Percentiles rank a stretch among this genome's conserved stretches.
phyloP scores from a whole-genome alignment of 2,329 filamentous ascomycete species.

The Magnaporthiopsis poae region DNA sequence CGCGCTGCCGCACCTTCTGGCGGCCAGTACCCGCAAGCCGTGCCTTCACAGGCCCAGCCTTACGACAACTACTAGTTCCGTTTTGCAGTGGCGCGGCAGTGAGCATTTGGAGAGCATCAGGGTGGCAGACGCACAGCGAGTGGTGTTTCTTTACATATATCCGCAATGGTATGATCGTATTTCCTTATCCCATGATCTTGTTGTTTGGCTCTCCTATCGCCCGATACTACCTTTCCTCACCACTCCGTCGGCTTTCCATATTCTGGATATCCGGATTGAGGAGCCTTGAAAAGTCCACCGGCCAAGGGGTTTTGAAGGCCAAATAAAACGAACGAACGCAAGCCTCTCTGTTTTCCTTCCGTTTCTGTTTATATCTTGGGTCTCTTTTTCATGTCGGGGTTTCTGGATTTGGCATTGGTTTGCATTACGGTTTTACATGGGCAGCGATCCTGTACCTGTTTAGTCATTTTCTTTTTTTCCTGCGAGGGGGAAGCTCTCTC shows the following conservation, averaged over 20 bases:
- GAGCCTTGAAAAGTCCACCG: background rate
- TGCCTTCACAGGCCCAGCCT: constrained; percentile 4
- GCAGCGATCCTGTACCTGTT: background rate
- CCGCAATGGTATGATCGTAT: background rate
- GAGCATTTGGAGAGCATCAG: background rate
- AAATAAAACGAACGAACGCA: background rate
- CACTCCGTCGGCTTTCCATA: background rate
- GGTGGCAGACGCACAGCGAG: background rate
- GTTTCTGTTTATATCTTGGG: background rate
- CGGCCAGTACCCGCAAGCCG: constrained; percentile 14
- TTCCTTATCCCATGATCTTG: background rate
- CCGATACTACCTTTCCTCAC: background rate
- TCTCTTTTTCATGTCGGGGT: background rate
- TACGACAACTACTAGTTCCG: constrained; percentile 5
- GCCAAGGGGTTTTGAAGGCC: background rate
- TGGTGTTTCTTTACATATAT: background rate
- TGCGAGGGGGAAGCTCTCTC: background rate
- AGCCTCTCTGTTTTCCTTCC: background rate
- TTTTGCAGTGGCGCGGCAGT: background rate
- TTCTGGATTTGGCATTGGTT: constrained; percentile 4
- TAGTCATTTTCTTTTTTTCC: background rate
- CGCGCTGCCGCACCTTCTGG: constrained; percentile 11
- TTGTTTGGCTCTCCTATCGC: background rate
- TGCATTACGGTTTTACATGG: background rate
- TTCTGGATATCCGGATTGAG: background rate